phyloP scores from a whole-genome alignment of 2,329 filamentous ascomycete genomes.

The Lecanicillium sp. region DNA sequence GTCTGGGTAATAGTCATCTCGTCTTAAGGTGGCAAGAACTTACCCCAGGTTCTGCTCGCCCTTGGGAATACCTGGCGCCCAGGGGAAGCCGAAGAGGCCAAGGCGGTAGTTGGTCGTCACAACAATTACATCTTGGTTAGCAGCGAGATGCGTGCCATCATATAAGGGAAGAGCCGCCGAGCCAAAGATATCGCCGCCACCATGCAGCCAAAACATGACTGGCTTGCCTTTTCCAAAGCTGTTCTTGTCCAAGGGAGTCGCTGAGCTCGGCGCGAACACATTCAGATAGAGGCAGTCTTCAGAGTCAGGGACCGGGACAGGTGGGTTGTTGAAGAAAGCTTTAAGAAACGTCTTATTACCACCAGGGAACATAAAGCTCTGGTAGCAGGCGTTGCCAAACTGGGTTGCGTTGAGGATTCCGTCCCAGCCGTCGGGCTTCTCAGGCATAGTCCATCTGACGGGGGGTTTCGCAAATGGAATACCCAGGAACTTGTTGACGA shows the following conservation, averaged over 20 bases:
- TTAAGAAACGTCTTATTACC: slow-evolving; percentile 2
- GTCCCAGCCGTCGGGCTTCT: slow-evolving; percentile 18
- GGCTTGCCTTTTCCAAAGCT: slow-evolving; percentile 23
- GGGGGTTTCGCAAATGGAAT: slow-evolving; percentile 26
- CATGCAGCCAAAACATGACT: slow-evolving; percentile 39
- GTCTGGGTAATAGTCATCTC: background rate
- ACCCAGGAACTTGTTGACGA: slow-evolving; percentile 25
- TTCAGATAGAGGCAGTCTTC: slow-evolving; percentile 32
- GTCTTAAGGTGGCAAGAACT: background rate
- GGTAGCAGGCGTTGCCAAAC: slow-evolving; percentile 21
- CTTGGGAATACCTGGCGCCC: slow-evolving; percentile 20
- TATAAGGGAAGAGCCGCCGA: slow-evolving; percentile 31
- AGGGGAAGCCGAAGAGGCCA: slow-evolving; percentile 37
- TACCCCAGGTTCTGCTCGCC: slow-evolving; percentile 21
- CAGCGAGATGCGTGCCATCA: slow-evolving; percentile 35
- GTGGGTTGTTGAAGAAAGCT: slow-evolving; percentile 21
- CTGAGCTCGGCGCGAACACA: slow-evolving; percentile 23
- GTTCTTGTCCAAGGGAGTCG: slow-evolving; percentile 14
- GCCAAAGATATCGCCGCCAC: slow-evolving; percentile 34
- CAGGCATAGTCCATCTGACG: slow-evolving; percentile 21
- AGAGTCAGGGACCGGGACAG: slow-evolving; percentile 20
- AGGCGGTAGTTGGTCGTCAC: slow-evolving; percentile 42
- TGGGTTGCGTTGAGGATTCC: slow-evolving; percentile 20
- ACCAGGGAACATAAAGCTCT: background rate
- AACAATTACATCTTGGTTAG: slow-evolving; percentile 38